phyloP scores from a whole-genome alignment of 768 basidiomycete genomes.

The Agaricus subrufescens region DNA sequence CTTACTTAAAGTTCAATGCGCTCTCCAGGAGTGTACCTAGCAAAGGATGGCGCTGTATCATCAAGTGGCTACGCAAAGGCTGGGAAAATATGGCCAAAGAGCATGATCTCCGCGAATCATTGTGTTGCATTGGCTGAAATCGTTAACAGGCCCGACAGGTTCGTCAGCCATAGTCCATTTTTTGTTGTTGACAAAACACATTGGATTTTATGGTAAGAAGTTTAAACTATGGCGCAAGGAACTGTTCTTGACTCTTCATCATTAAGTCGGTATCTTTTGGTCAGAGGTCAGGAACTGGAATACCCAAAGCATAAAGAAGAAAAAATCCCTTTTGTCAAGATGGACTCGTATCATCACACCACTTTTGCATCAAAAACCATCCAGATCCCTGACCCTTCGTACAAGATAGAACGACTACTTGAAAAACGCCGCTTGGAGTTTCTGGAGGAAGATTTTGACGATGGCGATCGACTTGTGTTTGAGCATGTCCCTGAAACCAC shows the following conservation, averaged over 20 bases:
- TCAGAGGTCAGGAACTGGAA: conserved; percentile 28
- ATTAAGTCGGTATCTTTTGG: conserved; percentile 57
- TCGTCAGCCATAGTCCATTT: conserved; percentile 46
- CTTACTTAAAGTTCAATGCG: conserved; percentile 1
- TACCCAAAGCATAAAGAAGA: background rate
- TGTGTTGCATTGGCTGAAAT: conserved; percentile 63
- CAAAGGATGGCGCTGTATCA: conserved; percentile 50
- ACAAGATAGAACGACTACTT: conserved; percentile 48
- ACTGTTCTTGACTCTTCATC: background rate
- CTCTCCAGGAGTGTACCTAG: conserved; percentile 58
- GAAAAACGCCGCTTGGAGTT: conserved; percentile 32
- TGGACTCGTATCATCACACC: conserved; percentile 45
- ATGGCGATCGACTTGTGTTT: conserved; percentile 45
- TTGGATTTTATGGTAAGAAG: conserved; percentile 64
- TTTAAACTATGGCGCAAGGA: background rate
- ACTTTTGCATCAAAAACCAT: conserved; percentile 33
- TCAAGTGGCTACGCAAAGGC: conserved; percentile 36
- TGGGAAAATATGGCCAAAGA: conserved; percentile 46
- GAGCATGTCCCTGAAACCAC: conserved; percentile 19
- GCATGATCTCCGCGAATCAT: conserved; percentile 37
- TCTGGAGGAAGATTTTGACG: conserved; percentile 41
- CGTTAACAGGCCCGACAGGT: conserved; percentile 54
- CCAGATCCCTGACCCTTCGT: conserved; percentile 53
- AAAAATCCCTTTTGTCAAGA: conserved; percentile 34
- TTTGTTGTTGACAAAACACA: conserved; percentile 60